A percentile compares a stretch with the other conserved stretches of the same genome.
Evolutionary conservation across 2,329 filamentous ascomycete species (phyloP).

Genomic region (Aspergillus unguis): DNA sequence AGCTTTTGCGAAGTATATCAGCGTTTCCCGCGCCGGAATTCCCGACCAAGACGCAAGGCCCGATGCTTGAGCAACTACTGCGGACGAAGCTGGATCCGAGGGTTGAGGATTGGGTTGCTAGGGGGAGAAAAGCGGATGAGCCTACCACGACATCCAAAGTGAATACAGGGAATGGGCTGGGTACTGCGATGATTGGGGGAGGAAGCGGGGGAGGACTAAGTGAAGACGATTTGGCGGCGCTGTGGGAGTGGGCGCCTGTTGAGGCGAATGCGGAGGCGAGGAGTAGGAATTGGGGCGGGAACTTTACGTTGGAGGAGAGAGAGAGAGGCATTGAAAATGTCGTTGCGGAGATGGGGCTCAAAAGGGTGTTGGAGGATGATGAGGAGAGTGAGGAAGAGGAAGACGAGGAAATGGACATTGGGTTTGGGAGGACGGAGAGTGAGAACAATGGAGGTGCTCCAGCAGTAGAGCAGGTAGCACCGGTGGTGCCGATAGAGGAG

Average conservation of each 20-base stretch:
- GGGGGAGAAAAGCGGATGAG: conserved; percentile 47
- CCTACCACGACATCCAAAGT: background rate
- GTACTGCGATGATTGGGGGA: conserved; percentile 1
- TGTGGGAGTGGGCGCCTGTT: conserved; percentile 59
- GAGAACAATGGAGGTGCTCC: conserved; percentile 31
- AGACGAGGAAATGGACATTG: conserved; percentile 41
- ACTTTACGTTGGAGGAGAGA: conserved; percentile 70
- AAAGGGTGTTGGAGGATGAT: conserved; percentile 56
- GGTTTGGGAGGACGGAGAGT: conserved; percentile 31
- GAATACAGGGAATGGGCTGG: background rate
- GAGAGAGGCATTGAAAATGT: conserved; percentile 65
- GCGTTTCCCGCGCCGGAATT: conserved; percentile 74
- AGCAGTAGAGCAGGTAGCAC: conserved; percentile 12
- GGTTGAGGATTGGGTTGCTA: conserved; percentile 69
- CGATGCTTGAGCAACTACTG: conserved; percentile 64
- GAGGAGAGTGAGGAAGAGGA: conserved; percentile 42
- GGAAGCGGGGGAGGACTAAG: conserved; percentile 28
- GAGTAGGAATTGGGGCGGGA: conserved; percentile 55
- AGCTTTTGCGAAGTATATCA: conserved; percentile 66
- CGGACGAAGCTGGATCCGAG: conserved; percentile 80
- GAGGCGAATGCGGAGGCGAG: conserved; percentile 46
- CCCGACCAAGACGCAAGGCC: conserved; percentile 62
- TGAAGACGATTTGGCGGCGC: conserved; percentile 52
- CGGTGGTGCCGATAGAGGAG: conserved; percentile 40
- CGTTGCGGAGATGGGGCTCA: conserved; percentile 69